A percentile compares a stretch with the other conserved stretches of the same genome.
phyloP scores from a whole-genome alignment of 331 rosid genomes.

The Malus hybrid region DNA sequence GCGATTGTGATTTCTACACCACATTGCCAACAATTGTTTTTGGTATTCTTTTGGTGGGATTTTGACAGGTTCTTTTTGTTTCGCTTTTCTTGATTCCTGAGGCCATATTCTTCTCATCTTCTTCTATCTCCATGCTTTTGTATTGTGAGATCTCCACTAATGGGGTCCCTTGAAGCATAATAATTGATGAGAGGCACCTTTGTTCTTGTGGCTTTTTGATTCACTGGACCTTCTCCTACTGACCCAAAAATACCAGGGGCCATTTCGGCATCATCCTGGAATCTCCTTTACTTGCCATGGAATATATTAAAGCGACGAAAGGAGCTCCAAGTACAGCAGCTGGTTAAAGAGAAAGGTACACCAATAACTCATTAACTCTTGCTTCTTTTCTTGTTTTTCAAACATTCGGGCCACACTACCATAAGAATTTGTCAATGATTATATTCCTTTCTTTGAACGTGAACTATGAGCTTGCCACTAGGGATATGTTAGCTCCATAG shows the following conservation, averaged over 20 bases:
- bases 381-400: slow-evolving; percentile 44
- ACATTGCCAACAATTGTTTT: slow-evolving; percentile 7
- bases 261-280: slow-evolving; percentile 61
- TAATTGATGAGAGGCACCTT: slow-evolving; percentile 60
- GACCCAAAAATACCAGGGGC: slow-evolving; percentile 38
- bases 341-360: slow-evolving; percentile 48
- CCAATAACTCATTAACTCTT: slow-evolving; percentile 15
- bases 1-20: slow-evolving; percentile 17
- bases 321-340: slow-evolving; percentile 55
- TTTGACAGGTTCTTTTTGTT: slow-evolving; percentile 73
- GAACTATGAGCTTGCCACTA: slow-evolving; percentile 36
- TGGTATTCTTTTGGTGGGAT: slow-evolving; percentile 45
- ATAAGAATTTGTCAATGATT: slow-evolving; percentile 33
- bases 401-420: slow-evolving; percentile 42
- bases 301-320: slow-evolving; percentile 62
- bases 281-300: slow-evolving; percentile 63
- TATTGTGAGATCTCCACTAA: slow-evolving; percentile 34
- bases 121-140: slow-evolving; percentile 47
- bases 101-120: slow-evolving; percentile 73
- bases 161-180: slow-evolving; percentile 54
- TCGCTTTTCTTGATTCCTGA: slow-evolving; percentile 69
- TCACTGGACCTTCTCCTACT: slow-evolving; percentile 50
- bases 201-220: slow-evolving; percentile 50
- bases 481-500: slow-evolving; percentile 10
- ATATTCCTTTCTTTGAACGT: slow-evolving; percentile 69